phyloP scores from a whole-genome alignment of 2,329 filamentous ascomycete genomes.

The Neonectria faginata region DNA sequence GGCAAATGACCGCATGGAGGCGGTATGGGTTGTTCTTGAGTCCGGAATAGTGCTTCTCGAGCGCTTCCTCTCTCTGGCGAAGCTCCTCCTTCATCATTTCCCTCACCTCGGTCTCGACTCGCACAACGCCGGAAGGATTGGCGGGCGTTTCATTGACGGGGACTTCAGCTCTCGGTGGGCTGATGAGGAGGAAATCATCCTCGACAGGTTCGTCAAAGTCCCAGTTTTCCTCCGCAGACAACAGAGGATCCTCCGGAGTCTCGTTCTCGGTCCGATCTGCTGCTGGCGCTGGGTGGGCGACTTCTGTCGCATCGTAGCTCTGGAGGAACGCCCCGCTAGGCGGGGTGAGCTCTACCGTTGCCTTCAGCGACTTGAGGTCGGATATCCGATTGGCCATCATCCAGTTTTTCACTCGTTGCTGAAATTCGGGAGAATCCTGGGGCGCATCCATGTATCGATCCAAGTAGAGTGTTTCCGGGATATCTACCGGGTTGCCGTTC shows the following conservation, averaged over 20 bases:
- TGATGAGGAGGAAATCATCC: conserved; percentile 51
- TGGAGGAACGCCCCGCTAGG: conserved; percentile 47
- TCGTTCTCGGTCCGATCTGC: conserved; percentile 11
- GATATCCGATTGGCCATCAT: conserved; percentile 74
- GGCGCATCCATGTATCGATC: conserved; percentile 86
- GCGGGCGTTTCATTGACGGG: background rate
- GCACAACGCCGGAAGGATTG: conserved; percentile 33
- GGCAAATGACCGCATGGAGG: conserved; percentile 93
- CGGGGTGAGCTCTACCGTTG: conserved; percentile 43
- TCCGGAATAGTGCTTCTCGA: conserved; percentile 55
- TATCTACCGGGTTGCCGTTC: conserved; percentile 79
- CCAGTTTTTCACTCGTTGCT: conserved; percentile 78
- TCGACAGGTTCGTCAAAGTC: conserved; percentile 55
- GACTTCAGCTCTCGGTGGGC: conserved; percentile 25
- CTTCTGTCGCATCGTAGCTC: conserved; percentile 30
- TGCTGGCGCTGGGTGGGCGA: background rate
- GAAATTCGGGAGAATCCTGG: conserved; percentile 69
- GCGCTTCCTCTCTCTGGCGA: conserved; percentile 41
- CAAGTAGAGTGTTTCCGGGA: conserved; percentile 86
- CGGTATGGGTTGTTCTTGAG: conserved; percentile 78
- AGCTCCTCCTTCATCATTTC: conserved; percentile 62
- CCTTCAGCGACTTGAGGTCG: conserved; percentile 59
- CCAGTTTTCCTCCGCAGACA: conserved; percentile 47
- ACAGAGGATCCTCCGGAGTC: conserved; percentile 10
- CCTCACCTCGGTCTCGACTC: conserved; percentile 47